Base-by-base conservation (phyloP, 164 flowering plant species). In the Nelumbo lutea region DNA sequence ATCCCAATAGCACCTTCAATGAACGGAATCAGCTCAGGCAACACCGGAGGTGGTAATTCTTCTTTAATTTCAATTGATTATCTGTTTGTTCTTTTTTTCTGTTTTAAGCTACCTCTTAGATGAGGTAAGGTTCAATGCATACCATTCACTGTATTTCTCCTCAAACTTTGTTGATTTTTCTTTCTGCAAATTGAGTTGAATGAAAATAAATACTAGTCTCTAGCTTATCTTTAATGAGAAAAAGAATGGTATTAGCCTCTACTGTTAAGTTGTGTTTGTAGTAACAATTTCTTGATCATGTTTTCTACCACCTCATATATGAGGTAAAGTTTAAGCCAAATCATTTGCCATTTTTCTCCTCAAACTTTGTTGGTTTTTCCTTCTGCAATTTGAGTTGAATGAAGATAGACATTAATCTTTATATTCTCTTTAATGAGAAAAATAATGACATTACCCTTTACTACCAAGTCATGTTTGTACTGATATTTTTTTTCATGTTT, bases 1-100 rank as follows among this genome's bases (percentile, higher is more conserved):
- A 88, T 80, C 97, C 98, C 42, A 83, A 80, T 70, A 94, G 94
- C 83, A 87, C 91, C 4, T 87, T 72, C 50, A 85, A 86, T 42
- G 90, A 88, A 65, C 81, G 98, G 66, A 78, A 75, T 76, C 78
- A 73, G 71, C 79, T 90, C 70, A 87, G 96, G 74, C 80, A 82
- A 69, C 78, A 38, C 7, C 75, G 95, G 66, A 88, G 98, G 98
- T 94, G 83, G 55, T 48, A 8, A 5, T 62, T 38, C 27, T 65
- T 40, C 47, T 64, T 56, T 62, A 55, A 46, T 53, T 53, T 70
- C 59, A 59, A 64, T 68, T 59, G 7, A 46, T 6, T 1, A 7
- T 5, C n/a, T 2, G 10, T 5, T 11, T 9, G 56, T 59, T 3
- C 41, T 67, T 38, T 47, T 45, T 15, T 53, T 53, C 14, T 53